Evolutionary conservation across 2,329 filamentous ascomycete species (phyloP), one percentile per base, ranked within the genome.

Genomic region (Aureobasidium musti): DNA sequence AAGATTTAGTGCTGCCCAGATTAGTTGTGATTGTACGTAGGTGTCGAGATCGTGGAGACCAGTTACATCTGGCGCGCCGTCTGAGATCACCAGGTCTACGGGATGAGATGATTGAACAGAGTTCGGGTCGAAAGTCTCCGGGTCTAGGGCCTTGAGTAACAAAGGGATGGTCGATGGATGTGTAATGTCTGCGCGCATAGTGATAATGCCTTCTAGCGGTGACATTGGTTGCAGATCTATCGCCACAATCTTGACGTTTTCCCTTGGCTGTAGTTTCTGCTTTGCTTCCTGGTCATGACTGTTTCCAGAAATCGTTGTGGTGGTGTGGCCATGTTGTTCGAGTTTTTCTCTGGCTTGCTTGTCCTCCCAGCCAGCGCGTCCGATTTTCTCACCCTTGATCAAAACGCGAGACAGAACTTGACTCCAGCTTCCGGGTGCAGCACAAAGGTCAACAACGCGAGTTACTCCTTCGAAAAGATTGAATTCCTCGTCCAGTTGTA

Each of bases 161-260:
- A 97, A 86, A 8, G 94, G 93, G 37, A 98, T 91, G 0, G 95
- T 99, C 3, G 92, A 93, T 0, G 95, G 94, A 77, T 99, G 95
- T 10, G 95, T 99, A 72, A 99, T 99, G 76, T 99, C 95, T 57
- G 95, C 95, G 74, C 93, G 90, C 17, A 99, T 84, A 13, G 91
- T 97, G 41, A 89, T 91, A 76, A 99, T 97, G 68, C 95, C 95
- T 30, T 95, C 90, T 5, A 99, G 84, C 6, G 94, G 92, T 69
- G 91, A 92, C 85, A 99, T 99, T 45, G 95, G 95, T 77, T 99
- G 95, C 41, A 99, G 82, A 74, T 99, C 95, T 67, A 99, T 96
- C 0, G 95, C 88, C 1, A 99, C 94, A 69, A 99, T 98, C 77
- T 95, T 94, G 75, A 97, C 91, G 72, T 92, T 73, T 59, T 65